Evolutionary conservation across 306 rosid species (phyloP).

Genomic region (Cucurbita moschata): DNA sequence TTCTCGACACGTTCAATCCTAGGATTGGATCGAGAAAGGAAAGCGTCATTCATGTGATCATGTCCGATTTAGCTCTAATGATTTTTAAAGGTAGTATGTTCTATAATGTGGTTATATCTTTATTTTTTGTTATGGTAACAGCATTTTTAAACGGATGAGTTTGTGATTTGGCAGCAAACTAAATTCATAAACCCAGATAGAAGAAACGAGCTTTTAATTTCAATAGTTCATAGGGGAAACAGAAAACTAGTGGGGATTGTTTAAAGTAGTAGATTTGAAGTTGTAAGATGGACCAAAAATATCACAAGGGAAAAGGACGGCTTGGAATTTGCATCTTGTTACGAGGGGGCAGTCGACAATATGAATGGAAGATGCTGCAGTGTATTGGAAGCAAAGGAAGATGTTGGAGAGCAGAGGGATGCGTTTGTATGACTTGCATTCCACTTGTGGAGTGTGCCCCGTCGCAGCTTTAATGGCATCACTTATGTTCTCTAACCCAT

Average conservation of each 20-base stretch:
- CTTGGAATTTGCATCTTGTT: slow-evolving; percentile 5
- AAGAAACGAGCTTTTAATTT: too few species aligned
- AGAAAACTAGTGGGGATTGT: neutral
- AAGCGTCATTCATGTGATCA: slow-evolving; percentile 11
- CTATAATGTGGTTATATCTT: neutral
- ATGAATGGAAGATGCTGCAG: neutral
- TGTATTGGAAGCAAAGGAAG: slow-evolving; percentile 12
- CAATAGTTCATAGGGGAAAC: neutral
- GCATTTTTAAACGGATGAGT: neutral
- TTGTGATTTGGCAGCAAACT: slow-evolving; percentile 3
- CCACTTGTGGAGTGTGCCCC: slow-evolving; percentile 9
- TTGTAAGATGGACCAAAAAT: neutral
- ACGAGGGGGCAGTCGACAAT: slow-evolving; percentile 9
- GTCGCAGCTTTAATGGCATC: slow-evolving; percentile 5
- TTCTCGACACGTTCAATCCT: slow-evolving; percentile 41
- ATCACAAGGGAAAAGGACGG: slow-evolving; percentile 4
- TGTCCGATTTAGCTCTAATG: neutral
- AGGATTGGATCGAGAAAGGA: slow-evolving; percentile 40
- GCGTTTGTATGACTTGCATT: slow-evolving; percentile 5
- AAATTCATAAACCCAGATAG: too few species aligned
- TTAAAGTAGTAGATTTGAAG: neutral
- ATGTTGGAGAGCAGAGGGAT: slow-evolving; percentile 14
- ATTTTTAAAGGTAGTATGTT: neutral
- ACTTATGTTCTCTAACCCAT: neutral
- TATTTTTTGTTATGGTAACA: neutral